phyloP scores from a whole-genome alignment of 1,284 basidiomycete genomes.

The Wallemia mellicola region DNA sequence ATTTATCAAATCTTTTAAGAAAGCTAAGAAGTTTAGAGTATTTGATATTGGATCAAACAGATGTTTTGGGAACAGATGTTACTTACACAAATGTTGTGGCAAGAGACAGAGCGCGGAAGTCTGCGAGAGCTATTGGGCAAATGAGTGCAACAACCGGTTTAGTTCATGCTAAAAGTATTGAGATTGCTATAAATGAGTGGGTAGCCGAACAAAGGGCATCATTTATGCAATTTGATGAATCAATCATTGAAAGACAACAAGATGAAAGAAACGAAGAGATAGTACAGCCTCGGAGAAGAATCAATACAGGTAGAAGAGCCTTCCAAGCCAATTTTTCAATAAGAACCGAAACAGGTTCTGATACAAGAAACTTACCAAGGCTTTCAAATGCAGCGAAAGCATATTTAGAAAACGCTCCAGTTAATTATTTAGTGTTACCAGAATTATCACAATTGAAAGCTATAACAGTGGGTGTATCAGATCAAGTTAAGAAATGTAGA shows the following conservation, averaged over 20 bases:
- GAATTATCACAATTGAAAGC: constrained; percentile 14
- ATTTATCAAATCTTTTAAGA: constrained; percentile 12
- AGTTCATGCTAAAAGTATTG: constrained; percentile 14
- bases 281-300: constrained; percentile 7
- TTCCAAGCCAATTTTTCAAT: constrained; percentile 15
- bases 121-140: constrained; percentile 8
- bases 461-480: constrained; percentile 16
- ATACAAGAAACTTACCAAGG: constrained; percentile 2
- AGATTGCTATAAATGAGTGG: constrained; percentile 14
- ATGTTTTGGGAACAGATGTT: constrained; percentile 17
- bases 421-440: constrained; percentile 14
- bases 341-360: constrained; percentile 10
- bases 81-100: constrained; percentile 13
- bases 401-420: constrained; percentile 9
- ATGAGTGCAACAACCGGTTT: constrained; percentile 13
- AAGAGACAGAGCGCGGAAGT: constrained; percentile 4
- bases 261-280: constrained; percentile 2
- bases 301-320: constrained; percentile 13
- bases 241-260: not conserved
- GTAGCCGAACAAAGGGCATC: constrained; percentile 12
- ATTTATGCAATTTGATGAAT: constrained; percentile 7
- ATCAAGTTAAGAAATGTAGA: constrained; percentile 8
- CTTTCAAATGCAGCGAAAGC: constrained; percentile 4
- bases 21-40: constrained; percentile 13
- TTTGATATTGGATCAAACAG: constrained; percentile 17